These are phyloP conservation scores for Grosmannia penicillata DNA, from an alignment of 2,329 filamentous ascomycete genomes.

Conservation along the genomic window DNA sequence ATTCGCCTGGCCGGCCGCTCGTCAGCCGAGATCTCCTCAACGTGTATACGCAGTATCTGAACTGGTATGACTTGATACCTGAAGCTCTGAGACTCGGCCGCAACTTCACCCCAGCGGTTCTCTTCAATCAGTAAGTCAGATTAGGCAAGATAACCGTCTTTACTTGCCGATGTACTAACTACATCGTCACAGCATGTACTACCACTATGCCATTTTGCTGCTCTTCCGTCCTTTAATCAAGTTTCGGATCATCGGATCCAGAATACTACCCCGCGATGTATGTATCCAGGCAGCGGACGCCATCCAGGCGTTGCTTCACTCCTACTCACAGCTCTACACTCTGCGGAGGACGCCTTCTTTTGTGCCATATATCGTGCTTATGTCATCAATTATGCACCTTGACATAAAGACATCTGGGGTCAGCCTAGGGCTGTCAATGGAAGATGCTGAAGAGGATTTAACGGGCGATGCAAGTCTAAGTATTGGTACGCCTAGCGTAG, in stretches of 20 bases:
- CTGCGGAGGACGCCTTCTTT: conserved; percentile 44
- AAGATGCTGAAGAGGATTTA: background rate
- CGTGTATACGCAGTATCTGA: conserved; percentile 53
- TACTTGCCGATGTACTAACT: background rate
- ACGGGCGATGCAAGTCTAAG: background rate
- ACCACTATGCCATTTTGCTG: conserved; percentile 55
- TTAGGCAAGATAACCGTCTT: background rate
- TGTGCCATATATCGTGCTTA: conserved; percentile 47
- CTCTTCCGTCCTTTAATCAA: conserved; percentile 61
- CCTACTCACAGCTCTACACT: conserved; percentile 44
- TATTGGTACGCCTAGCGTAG: too few species aligned
- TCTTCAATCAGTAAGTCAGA: conserved; percentile 55
- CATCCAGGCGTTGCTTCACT: conserved; percentile 39
- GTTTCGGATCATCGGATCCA: conserved; percentile 45
- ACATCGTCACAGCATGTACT: conserved; percentile 42
- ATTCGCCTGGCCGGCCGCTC: conserved; percentile 51
- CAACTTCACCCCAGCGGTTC: conserved; percentile 57
- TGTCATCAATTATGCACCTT: conserved; percentile 45
- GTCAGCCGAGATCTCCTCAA: conserved; percentile 48
- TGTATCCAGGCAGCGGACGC: conserved; percentile 48
- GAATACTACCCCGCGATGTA: conserved; percentile 48
- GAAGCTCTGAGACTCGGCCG: conserved; percentile 47
- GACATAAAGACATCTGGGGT: conserved; percentile 29
- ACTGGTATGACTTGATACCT: conserved; percentile 57
- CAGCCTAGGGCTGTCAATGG: background rate